Percentiles rank a stretch among this genome's conserved stretches.
Evolutionary conservation across 169 alveolate genomes (phyloP).

Genomic region (Perkinsus marinus): DNA sequence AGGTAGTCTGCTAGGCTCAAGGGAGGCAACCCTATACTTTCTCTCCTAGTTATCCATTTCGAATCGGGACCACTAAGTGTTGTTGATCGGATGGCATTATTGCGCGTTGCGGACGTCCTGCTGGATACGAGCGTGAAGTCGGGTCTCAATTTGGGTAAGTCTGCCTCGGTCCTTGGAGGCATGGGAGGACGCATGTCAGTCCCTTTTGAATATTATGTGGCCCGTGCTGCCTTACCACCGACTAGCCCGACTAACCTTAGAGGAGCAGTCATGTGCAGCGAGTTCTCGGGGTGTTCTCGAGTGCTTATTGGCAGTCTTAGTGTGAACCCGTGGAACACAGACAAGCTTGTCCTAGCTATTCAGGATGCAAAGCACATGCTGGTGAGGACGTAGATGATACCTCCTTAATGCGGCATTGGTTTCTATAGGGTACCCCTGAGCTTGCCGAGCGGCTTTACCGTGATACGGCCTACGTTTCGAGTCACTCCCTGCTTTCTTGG

Average conservation of each 20-base stretch:
- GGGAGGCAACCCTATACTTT: not conserved
- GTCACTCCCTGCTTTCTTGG: not conserved
- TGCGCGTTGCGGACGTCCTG: conserved; percentile 50
- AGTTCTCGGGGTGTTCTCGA: not conserved
- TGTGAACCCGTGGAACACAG: conserved; percentile 4
- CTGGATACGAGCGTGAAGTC: conserved; percentile 57
- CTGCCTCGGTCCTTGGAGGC: not conserved
- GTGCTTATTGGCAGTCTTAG: not conserved
- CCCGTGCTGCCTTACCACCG: not conserved
- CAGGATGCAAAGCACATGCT: not conserved
- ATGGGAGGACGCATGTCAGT: not conserved
- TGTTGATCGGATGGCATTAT: conserved; percentile 39
- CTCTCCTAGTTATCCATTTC: not conserved
- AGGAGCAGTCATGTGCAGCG: not conserved
- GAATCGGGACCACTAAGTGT: conserved; percentile 15
- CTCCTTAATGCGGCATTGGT: not conserved
- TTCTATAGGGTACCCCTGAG: not conserved
- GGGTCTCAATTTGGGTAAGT: conserved; percentile 40
- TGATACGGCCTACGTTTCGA: not conserved
- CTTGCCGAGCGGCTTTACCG: not conserved
- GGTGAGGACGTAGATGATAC: not conserved
- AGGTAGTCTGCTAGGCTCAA: not conserved
- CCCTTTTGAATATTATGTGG: not conserved
- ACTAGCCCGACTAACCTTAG: not conserved
- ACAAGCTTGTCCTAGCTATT: not conserved